These are phyloP conservation scores for Arctostaphylos glauca DNA, from an alignment of 148 eudicot species.

Conservation along the genomic window DNA sequence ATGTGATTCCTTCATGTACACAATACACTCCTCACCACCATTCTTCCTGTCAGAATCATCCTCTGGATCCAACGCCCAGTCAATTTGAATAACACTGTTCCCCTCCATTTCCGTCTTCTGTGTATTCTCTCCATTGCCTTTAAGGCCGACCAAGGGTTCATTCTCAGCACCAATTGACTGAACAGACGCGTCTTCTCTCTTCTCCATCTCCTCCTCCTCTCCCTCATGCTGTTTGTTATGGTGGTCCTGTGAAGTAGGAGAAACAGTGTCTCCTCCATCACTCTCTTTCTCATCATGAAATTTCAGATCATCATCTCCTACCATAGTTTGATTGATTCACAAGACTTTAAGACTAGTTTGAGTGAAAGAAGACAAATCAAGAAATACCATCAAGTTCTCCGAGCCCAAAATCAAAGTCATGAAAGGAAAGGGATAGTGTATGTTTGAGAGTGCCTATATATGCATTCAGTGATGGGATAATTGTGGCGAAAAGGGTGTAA, in stretches of 20 bases:
- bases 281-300: slow-evolving; percentile 51
- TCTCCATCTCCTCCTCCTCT: slow-evolving; percentile 30
- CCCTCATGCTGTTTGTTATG: slow-evolving; percentile 33
- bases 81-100: slow-evolving; percentile 26
- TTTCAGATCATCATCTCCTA: slow-evolving; percentile 54
- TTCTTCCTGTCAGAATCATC: slow-evolving; percentile 27
- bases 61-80: slow-evolving; percentile 30
- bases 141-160: slow-evolving; percentile 7
- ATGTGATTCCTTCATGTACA: slow-evolving; percentile 16
- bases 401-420: slow-evolving; percentile 20
- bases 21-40: slow-evolving; percentile 20
- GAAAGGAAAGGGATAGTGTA: neutral
- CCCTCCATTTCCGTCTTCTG: slow-evolving; percentile 23
- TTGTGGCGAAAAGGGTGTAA: neutral
- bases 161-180: slow-evolving; percentile 16
- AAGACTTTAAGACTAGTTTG: slow-evolving; percentile 10
- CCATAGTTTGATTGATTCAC: slow-evolving; percentile 47
- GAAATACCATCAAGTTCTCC: slow-evolving; percentile 24
- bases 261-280: slow-evolving; percentile 45
- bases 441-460: slow-evolving; percentile 5
- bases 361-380: slow-evolving; percentile 9
- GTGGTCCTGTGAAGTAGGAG: slow-evolving; percentile 41
- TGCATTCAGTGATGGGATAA: neutral
- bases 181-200: slow-evolving; percentile 21
- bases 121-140: slow-evolving; percentile 21